These are phyloP conservation scores for Lachnellula subtilissima DNA, from an alignment of 2,329 filamentous ascomycete species.

Conservation along the genomic window DNA sequence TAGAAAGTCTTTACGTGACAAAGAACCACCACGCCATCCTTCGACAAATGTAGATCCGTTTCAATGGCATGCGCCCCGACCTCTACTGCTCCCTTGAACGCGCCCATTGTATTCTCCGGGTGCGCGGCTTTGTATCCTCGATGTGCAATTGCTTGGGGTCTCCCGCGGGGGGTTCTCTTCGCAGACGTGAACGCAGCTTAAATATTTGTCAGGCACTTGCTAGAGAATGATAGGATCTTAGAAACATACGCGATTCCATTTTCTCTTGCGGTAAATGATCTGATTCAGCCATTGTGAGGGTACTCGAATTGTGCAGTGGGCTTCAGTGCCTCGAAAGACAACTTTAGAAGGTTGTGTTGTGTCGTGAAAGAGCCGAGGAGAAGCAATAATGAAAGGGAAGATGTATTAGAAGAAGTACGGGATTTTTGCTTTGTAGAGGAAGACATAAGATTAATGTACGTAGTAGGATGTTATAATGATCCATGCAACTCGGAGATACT, in stretches of 20 bases:
- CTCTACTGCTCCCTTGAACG: slow-evolving; percentile 68
- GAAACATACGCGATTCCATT: slow-evolving; percentile 10
- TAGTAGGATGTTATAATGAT: too few species aligned
- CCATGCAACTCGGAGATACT: too few species aligned
- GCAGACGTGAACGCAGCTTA: slow-evolving; percentile 25
- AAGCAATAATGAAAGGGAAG: too few species aligned
- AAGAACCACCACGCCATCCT: slow-evolving; percentile 78
- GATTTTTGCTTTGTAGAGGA: too few species aligned
- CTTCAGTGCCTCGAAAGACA: neutral
- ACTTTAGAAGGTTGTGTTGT: neutral
- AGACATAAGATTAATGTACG: too few species aligned
- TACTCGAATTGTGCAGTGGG: neutral
- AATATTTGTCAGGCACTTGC: slow-evolving; percentile 1
- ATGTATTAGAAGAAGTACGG: too few species aligned
- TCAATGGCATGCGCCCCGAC: slow-evolving; percentile 78
- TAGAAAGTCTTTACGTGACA: slow-evolving; percentile 56
- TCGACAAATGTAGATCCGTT: slow-evolving; percentile 79
- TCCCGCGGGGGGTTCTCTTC: slow-evolving; percentile 19
- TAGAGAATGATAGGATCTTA: neutral
- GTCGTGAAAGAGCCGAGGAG: too few species aligned
- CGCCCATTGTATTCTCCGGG: slow-evolving; percentile 82
- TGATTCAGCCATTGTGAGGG: slow-evolving; percentile 12
- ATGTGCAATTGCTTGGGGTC: slow-evolving; percentile 71
- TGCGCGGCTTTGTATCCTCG: slow-evolving; percentile 71
- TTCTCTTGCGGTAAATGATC: slow-evolving; percentile 14